Conservation (phyloP, 129 eudicot genomes). For the Flaveria brownii region DNA sequence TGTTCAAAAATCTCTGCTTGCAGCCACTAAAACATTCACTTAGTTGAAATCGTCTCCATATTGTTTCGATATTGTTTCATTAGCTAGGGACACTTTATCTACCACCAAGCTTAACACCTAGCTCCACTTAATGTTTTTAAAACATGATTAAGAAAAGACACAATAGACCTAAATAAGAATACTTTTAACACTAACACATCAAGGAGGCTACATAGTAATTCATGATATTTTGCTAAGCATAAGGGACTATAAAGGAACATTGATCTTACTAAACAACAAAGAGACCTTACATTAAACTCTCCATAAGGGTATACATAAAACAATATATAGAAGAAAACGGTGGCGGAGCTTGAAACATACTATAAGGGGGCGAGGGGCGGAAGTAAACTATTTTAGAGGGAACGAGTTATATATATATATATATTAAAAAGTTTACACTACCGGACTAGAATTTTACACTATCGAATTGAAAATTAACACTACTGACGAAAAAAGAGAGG, state of each 20-base stretch:
- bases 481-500: no score
- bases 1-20: neutral
- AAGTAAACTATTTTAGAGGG: no score
- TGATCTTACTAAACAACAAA: neutral
- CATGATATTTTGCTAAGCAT: neutral
- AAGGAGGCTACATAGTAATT: neutral
- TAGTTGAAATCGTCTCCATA: neutral
- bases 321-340: neutral
- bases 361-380: no score
- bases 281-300: conserved; percentile 5
- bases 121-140: neutral
- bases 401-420: no score
- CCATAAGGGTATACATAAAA: neutral
- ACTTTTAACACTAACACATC: neutral
- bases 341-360: no score
- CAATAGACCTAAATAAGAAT: neutral
- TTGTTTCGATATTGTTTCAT: neutral
- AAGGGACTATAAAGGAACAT: neutral
- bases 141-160: neutral
- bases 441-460: no score
- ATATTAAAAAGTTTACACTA: no score
- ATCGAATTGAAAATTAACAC: no score
- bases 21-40: no score
- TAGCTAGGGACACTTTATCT: neutral
- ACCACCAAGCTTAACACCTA: conserved; percentile 8